Conservation (phyloP, 495 filamentous ascomycete species). For the Jackrogersella minutella region DNA sequence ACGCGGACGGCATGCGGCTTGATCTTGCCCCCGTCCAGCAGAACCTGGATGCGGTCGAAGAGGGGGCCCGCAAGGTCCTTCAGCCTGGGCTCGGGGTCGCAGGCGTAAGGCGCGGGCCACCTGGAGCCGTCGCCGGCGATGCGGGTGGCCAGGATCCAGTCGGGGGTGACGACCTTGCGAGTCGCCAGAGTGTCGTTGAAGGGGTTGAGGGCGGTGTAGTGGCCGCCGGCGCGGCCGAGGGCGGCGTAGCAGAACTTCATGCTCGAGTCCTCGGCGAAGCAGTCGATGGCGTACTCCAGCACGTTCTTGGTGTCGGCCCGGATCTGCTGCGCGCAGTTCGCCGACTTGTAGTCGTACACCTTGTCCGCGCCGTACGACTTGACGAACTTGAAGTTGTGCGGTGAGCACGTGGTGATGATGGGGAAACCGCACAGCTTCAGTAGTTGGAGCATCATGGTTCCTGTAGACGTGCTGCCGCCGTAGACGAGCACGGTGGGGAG, state of each 20-base stretch:
- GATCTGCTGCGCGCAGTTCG: conserved; percentile 55
- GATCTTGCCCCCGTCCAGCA: conserved; percentile 60
- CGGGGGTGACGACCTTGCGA: conserved; percentile 22
- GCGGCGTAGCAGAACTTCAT: conserved; percentile 37
- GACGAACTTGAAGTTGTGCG: conserved; percentile 63
- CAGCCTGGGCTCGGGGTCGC: conserved; percentile 12
- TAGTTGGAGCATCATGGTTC: conserved; percentile 56
- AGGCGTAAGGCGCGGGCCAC: not conserved
- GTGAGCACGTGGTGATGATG: conserved; percentile 64
- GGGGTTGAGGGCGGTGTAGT: conserved; percentile 36
- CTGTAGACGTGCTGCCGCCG: conserved; percentile 57
- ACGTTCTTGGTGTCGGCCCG: conserved; percentile 42
- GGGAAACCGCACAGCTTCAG: conserved; percentile 50
- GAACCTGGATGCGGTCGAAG: conserved; percentile 48
- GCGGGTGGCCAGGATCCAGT: conserved; percentile 22
- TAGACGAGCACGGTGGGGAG: conserved; percentile 50
- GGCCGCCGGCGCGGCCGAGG: conserved; percentile 34
- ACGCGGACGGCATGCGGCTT: conserved; percentile 60
- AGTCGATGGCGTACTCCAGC: conserved; percentile 53
- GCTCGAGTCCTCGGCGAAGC: conserved; percentile 44
- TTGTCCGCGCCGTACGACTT: conserved; percentile 58
- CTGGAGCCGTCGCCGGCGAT: conserved; percentile 9
- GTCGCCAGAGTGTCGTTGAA: conserved; percentile 15
- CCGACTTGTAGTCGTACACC: conserved; percentile 63
- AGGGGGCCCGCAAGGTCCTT: conserved; percentile 54